phyloP scores from a whole-genome alignment of 768 basidiomycete genomes.

The Amanita subjunquillea region DNA sequence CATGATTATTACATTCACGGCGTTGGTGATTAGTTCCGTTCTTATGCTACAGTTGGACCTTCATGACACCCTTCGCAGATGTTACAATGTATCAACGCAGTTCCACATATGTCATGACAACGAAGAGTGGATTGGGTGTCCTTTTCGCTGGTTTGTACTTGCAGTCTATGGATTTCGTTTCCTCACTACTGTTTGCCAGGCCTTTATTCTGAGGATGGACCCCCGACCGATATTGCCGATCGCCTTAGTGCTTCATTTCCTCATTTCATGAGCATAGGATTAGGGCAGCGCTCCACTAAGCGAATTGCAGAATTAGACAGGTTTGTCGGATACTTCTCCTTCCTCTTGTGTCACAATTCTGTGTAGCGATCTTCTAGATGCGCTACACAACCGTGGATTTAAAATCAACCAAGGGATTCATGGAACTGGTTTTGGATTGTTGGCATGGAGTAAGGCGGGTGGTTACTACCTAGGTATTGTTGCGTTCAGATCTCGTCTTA shows the following conservation, averaged over 20 bases:
- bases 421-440: slow-evolving; percentile 26
- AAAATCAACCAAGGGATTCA: slow-evolving; percentile 30
- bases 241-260: slow-evolving; percentile 38
- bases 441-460: slow-evolving; percentile 22
- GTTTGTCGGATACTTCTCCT: slow-evolving; percentile 12
- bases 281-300: slow-evolving; percentile 12
- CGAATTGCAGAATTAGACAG: slow-evolving; percentile 25
- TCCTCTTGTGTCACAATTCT: slow-evolving; percentile 10
- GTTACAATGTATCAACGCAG: slow-evolving; percentile 7
- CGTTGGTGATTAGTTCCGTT: neutral
- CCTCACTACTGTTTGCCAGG: slow-evolving; percentile 7
- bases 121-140: slow-evolving; percentile 17
- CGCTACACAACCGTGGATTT: slow-evolving; percentile 37
- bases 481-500: neutral
- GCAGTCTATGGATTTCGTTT: neutral
- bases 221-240: slow-evolving; percentile 42
- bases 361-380: slow-evolving; percentile 33
- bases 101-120: slow-evolving; percentile 4
- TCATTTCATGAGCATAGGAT: slow-evolving; percentile 14
- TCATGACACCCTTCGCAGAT: neutral
- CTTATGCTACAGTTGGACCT: neutral
- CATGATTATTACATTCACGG: slow-evolving; percentile 19
- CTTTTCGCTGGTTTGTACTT: slow-evolving; percentile 14
- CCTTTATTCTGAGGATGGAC: slow-evolving; percentile 36
- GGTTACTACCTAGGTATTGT: slow-evolving; percentile 27